A percentile compares a stretch with the other conserved stretches of the same genome.
phyloP scores from a whole-genome alignment of 1,284 basidiomycete species.

The Heliocybe sulcata region DNA sequence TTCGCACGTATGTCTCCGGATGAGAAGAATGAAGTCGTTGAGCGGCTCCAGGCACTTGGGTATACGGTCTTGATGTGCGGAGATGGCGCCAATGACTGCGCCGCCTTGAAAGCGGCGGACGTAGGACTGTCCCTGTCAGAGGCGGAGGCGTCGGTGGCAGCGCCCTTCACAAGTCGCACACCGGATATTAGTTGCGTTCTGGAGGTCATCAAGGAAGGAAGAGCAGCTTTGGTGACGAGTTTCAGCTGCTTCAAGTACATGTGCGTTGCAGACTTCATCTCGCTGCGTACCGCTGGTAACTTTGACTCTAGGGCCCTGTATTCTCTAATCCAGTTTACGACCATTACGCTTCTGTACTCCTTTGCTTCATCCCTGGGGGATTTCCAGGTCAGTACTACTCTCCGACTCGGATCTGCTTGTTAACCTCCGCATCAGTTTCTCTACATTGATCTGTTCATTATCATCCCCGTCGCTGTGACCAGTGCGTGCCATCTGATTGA shows the following conservation, averaged over 20 bases:
- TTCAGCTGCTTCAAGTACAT: slow-evolving; percentile 99
- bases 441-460: slow-evolving; percentile 97
- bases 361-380: slow-evolving; percentile 96
- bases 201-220: slow-evolving; percentile 94
- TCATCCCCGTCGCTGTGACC: slow-evolving; percentile 92
- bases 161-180: slow-evolving; percentile 91
- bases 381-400: slow-evolving; percentile 65
- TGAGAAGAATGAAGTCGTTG: slow-evolving; percentile 98
- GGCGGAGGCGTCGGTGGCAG: slow-evolving; percentile 98
- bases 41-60: slow-evolving; percentile 87
- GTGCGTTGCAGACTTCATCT: slow-evolving; percentile 37
- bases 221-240: slow-evolving; percentile 93
- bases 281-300: slow-evolving; percentile 6
- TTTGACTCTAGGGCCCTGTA: slow-evolving; percentile 65
- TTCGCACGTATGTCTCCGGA: slow-evolving; percentile 99
- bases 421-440: slow-evolving; percentile 58
- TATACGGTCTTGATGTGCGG: slow-evolving; percentile 99
- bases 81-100: slow-evolving; percentile 98
- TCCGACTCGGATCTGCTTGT: slow-evolving; percentile 8
- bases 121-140: slow-evolving; percentile 96
- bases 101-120: slow-evolving; percentile 97
- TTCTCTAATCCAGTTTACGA: slow-evolving; percentile 86
- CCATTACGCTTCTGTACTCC: slow-evolving; percentile 89
- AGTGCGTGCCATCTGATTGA: slow-evolving; percentile 48
- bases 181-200: slow-evolving; percentile 96